Evolutionary conservation across 768 basidiomycete species (phyloP), one percentile per base, ranked within the genome.

Genomic region (Galerina sulciceps): DNA sequence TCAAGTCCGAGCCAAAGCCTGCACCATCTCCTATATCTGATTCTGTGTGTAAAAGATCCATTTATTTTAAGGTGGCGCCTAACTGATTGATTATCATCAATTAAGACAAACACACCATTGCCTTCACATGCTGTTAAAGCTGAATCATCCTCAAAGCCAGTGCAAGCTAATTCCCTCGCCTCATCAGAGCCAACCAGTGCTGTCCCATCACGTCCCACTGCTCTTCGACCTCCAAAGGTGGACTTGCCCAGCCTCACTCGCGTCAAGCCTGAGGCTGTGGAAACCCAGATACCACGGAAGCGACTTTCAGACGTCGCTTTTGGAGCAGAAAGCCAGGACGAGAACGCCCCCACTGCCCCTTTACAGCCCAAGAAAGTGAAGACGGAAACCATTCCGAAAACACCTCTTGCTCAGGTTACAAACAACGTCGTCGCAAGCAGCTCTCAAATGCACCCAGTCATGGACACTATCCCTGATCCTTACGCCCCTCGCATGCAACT

Each of bases 231-330:
- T 23, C 34, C 31, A 57, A 45, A 47, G 17, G n/a, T 26, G 31
- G 46, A 47, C 44, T 11, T 34, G 42, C 11, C 15, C 14, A 18
- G 47, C 31, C 36, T 55, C 18, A 40, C 49, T 56, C 59, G 50
- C 37, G 53, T 72, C 46, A 77, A 78, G 49, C 57, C 68, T 5
- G 76, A 76, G 57, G 60, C 64, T 5, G 35, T 58, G 1, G 73
- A 75, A 23, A n/a, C 68, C 23, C 61, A 65, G 20, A 53, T 78
- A 43, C 72, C 76, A 20, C 71, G 65, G 38, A 82, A 81, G 65
- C 79, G 79, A 43, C 60, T 59, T 22, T 75, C 71, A 2, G 73
- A 74, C 47, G 53, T 59, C 14, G 69, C 69, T 11, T 67, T 74
- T 41, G 36, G 6, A 2, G 18, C 49, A 38, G 36, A 60, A 37